Base-by-base conservation (phyloP, 306 rosid genomes). In the Coriaria nepalensis region DNA sequence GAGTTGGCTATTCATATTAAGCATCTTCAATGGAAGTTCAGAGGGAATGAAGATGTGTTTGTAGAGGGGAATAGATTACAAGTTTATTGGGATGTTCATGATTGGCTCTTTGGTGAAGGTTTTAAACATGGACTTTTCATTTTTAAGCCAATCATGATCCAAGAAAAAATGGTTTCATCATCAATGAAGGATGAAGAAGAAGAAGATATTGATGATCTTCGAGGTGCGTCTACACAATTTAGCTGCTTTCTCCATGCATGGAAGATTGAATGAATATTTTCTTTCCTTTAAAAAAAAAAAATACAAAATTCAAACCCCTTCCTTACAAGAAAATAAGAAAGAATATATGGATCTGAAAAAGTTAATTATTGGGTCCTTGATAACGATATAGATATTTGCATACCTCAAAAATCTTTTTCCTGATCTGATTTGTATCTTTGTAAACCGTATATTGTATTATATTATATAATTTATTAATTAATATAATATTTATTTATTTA, bases 11-110 rank as follows among this genome's bases (percentile, higher is more conserved):
- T 88, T 45, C 87, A 75, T 47, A 83, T 88, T 13, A 81, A 76
- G 74, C 95, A 77, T 13, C 87, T 88, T 57, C 95, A 88, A 8
- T 88, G 97, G 97, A 88, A 88, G 49, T 88, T 88, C 33, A 84
- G 95, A 78, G 97, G 97, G 4, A 88, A 88, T 47, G 88, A 76
- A 33, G 68, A 70, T 0, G 54, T 84, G 47, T 64, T 58, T 55
- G 65, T 88, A 8, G 72, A 64, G 63, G 75, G 66, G 40, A 78
- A 72, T 60, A 76, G 80, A 53, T 63, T 83, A 40, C 90, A 81
- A 53, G 93, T 88, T 0, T 81, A 60, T 54, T 88, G 93, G 94
- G 97, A 88, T 70, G 95, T 88, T 50, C 97, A 88, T 66, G 95
- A 88, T 10, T 88, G 97, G 97, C 71, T 88, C 6, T 88, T 88